Evolutionary conservation across 2,329 filamentous ascomycete species (phyloP), one percentile per base, ranked within the genome.

Genomic region (Gnomoniopsis smithogilvyi): DNA sequence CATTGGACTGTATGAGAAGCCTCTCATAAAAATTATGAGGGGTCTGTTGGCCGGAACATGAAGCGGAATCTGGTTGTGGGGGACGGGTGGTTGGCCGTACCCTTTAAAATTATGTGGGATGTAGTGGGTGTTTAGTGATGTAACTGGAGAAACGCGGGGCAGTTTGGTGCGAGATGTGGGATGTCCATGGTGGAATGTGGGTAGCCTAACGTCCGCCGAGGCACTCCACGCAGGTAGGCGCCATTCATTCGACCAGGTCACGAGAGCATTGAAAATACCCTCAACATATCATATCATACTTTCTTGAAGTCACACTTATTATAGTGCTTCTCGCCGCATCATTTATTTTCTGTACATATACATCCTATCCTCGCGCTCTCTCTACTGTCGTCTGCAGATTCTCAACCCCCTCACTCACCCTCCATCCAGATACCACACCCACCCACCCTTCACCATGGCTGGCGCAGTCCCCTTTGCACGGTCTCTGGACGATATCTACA

Each of bases 401-500:
- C 38, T 33, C 26, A 21, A 22, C 19, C 34, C 34, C 34, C 17
- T 41, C 19, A 19, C 41, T 36, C 12, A 8, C n/a, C 36, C 24
- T 15, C 6, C 34, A 4, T 30, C 34, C n/a, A 55, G n/a, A n/a
- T n/a, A n/a, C n/a, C n/a, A n/a, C n/a, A n/a, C n/a, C n/a, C n/a
- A n/a, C n/a, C n/a, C n/a, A n/a, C n/a, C 15, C 43, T 22, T 38
- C 54, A 52, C 34, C 45, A 84, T 87, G 84, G 77, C 81, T 36
- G 77, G 77, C 53, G 69, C 76, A 15, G 92, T 96, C 54, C 93
- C 93, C 61, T 84, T 89, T 64, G 89, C 90, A 59, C 83, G 81
- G 65, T 87, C 89, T 30, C 80, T 97, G 67, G 79, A 85, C 66
- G 89, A 94, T 71, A 91, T 97, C 70, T 98, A 98, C 76, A 89